Evolutionary conservation across 495 filamentous ascomycete species (phyloP), one percentile per base, ranked within the genome.

Genomic region (Aspergillus nidulans): DNA sequence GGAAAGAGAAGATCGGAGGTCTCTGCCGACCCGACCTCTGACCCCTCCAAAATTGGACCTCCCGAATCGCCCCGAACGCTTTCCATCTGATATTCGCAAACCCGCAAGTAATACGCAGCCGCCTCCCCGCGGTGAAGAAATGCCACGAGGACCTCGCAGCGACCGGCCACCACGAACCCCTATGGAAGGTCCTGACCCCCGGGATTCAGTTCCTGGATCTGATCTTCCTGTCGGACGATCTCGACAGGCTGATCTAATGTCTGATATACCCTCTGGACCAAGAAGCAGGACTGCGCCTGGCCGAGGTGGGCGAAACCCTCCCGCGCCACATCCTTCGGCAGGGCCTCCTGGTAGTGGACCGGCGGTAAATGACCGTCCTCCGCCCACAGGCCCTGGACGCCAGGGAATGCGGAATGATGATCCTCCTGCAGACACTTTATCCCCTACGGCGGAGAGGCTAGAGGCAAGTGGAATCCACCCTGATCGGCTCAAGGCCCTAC

Each of bases 211-310:
- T 5, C 12, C 56, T 15, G 64, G 64, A 5, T 60, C 63, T 30
- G 85, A 84, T 58, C 67, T 75, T 55, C 81, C 75, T 52, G 82
- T 83, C 62, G 81, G 78, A 49, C 78, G 80, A 49, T 69, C 81
- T 34, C 74, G 75, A 26, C 73, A 73, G 39, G 69, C 74, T 19
- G 86, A 90, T 16, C 63, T 76, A 15, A 63, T 75, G 28, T 63
- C 76, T 7, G 84, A 85, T 41, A 81, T 85, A 41, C 89, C 90
- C 1, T 85, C 83, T 21, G 91, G 89, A 1, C 91, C 90, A 2
- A 77, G 87, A 39, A 78, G 80, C 30, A 63, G 73, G 41, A 74
- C 67, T 63, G 51, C 57, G 15, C 45, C 68, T 19, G 62, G 57
- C 6, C 69, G 72, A 13, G 59, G 68, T 49, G 67, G 67, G 42